Conservation (phyloP, 2,329 filamentous ascomycete species). For the Paracoccidioides lutzii region DNA sequence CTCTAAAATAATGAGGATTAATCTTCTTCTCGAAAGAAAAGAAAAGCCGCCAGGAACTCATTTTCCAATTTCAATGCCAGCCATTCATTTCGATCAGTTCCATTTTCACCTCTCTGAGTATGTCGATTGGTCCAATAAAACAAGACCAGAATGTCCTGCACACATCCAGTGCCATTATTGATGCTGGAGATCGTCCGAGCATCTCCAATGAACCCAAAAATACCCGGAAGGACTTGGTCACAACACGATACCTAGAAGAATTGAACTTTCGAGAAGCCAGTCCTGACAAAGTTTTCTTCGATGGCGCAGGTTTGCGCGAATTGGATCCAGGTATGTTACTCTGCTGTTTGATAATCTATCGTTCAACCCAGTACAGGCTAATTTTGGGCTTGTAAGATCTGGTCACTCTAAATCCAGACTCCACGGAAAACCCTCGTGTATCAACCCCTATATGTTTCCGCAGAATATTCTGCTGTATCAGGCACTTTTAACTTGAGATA, state of each 20-base stretch:
- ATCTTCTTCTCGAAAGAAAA: not conserved
- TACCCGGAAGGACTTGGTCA: not conserved
- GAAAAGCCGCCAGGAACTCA: not conserved
- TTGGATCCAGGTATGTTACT: not conserved
- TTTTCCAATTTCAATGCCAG: not conserved
- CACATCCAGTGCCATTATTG: not conserved
- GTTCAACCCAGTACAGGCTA: not conserved
- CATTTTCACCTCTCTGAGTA: not conserved
- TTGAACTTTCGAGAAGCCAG: not conserved
- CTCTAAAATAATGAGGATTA: not conserved
- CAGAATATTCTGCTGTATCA: not conserved
- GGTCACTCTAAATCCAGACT: not conserved
- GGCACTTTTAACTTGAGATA: not conserved
- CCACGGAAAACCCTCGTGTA: conserved; percentile 1
- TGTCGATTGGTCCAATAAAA: not conserved
- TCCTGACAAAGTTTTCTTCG: conserved; percentile 1
- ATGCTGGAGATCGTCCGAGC: not conserved
- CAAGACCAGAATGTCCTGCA: not conserved
- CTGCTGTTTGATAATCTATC: not conserved
- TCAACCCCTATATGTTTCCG: not conserved
- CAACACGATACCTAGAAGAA: not conserved
- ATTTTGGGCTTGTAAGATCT: not conserved
- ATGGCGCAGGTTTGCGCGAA: not conserved
- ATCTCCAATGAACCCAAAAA: not conserved
- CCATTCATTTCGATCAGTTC: not conserved